Percentiles rank a stretch among this genome's conserved stretches.
phyloP scores from a whole-genome alignment of 1,284 basidiomycete species.

The Bondarzewia mesenterica region DNA sequence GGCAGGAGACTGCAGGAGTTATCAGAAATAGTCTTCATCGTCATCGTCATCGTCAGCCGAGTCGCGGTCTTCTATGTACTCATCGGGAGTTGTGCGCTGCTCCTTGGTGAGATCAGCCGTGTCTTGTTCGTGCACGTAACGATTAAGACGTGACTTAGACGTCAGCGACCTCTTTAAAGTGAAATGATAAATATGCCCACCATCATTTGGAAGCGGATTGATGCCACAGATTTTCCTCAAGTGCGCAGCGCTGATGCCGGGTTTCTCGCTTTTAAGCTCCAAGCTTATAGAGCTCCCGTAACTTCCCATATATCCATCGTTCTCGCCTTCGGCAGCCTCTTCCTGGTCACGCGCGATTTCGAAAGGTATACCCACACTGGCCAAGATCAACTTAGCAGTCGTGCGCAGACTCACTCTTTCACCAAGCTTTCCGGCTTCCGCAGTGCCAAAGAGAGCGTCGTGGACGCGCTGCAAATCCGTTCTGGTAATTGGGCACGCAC shows the following conservation, averaged over 20 bases:
- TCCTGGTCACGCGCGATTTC: background rate
- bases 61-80: too few relatives aligned
- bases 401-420: background rate
- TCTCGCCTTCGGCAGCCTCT: background rate
- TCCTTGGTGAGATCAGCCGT: too few relatives aligned
- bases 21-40: too few relatives aligned
- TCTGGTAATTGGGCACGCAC: background rate
- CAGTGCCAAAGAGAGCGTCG: background rate
- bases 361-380: background rate
- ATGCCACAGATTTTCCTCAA: constrained; percentile 2
- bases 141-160: too few relatives aligned
- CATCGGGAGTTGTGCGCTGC: too few relatives aligned
- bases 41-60: too few relatives aligned
- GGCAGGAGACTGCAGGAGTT: too few relatives aligned
- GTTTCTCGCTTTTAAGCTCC: background rate
- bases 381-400: background rate
- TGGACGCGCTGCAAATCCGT: background rate
- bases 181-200: background rate
- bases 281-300: background rate
- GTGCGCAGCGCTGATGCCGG: background rate
- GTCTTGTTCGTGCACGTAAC: too few relatives aligned
- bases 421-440: background rate
- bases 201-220: background rate
- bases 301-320: too few relatives aligned
- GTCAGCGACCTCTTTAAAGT: too few relatives aligned